phyloP scores from a whole-genome alignment of 2,329 filamentous ascomycete genomes.

The Neopestalotiopsis clavispora region DNA sequence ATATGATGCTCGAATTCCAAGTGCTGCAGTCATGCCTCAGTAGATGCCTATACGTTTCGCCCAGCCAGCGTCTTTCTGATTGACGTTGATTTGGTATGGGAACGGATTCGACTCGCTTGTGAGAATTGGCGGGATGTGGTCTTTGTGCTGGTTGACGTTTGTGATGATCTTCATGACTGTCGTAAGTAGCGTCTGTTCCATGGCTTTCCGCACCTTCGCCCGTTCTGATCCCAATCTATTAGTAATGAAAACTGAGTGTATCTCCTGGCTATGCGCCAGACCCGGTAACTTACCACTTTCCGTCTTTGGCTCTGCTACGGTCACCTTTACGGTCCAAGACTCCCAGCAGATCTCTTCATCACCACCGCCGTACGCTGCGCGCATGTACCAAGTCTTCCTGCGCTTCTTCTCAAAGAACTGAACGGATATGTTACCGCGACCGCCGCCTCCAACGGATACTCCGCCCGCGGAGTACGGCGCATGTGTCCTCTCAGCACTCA shows the following conservation, averaged over 20 bases:
- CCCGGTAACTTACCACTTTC: constrained; percentile 73
- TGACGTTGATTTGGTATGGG: constrained; percentile 89
- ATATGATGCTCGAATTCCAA: not conserved
- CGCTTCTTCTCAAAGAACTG: constrained; percentile 95
- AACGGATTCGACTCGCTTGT: constrained; percentile 92
- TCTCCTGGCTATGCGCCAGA: not conserved
- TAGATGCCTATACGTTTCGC: constrained; percentile 79
- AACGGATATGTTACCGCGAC: constrained; percentile 73
- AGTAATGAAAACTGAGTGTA: not conserved
- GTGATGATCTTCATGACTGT: constrained; percentile 89
- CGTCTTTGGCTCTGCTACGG: constrained; percentile 86
- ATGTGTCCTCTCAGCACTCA: constrained; percentile 61
- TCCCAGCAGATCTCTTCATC: constrained; percentile 98
- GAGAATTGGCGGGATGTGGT: constrained; percentile 96
- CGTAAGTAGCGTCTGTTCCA: constrained; percentile 87
- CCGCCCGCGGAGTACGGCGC: constrained; percentile 1
- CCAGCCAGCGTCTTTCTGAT: constrained; percentile 82
- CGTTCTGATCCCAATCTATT: constrained; percentile 65
- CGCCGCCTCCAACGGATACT: constrained; percentile 13
- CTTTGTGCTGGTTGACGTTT: constrained; percentile 86
- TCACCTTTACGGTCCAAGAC: constrained; percentile 91
- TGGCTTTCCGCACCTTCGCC: constrained; percentile 85
- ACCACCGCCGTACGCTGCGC: constrained; percentile 45
- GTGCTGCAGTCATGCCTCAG: constrained; percentile 35
- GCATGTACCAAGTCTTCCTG: constrained; percentile 79